phyloP scores from a whole-genome alignment of 768 basidiomycete species.

The Serendipita vermifera region DNA sequence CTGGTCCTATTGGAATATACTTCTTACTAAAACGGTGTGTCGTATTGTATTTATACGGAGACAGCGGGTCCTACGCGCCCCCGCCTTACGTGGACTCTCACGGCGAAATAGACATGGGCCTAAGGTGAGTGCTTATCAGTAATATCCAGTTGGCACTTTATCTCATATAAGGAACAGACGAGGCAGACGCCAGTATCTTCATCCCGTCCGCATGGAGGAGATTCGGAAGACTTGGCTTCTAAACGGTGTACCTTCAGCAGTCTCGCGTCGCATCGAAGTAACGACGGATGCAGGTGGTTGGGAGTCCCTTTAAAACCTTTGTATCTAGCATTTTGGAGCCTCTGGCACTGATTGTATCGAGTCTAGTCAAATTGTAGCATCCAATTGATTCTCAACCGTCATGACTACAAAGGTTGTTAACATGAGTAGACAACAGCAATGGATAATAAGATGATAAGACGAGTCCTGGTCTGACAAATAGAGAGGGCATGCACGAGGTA shows the following conservation, averaged over 20 bases:
- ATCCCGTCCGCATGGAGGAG: constrained; percentile 80
- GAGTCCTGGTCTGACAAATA: no score
- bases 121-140: constrained; percentile 48
- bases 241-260: constrained; percentile 78
- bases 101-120: constrained; percentile 83
- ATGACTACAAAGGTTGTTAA: background rate
- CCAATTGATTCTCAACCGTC: background rate
- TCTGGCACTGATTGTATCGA: background rate
- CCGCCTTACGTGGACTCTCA: constrained; percentile 91
- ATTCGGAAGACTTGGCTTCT: constrained; percentile 81
- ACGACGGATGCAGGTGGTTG: constrained; percentile 86
- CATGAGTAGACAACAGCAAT: background rate
- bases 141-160: background rate
- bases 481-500: no score
- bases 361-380: background rate
- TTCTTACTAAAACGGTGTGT: constrained; percentile 87
- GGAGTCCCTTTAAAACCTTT: constrained; percentile 52
- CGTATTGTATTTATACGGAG: constrained; percentile 77
- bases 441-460: no score
- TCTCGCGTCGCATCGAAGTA: constrained; percentile 80
- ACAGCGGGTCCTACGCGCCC: constrained; percentile 74
- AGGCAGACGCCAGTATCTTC: constrained; percentile 78
- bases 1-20: constrained; percentile 76
- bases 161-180: constrained; percentile 36
- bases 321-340: background rate